phyloP scores from a whole-genome alignment of 2,329 filamentous ascomycete species.

The Clonostachys sp. region DNA sequence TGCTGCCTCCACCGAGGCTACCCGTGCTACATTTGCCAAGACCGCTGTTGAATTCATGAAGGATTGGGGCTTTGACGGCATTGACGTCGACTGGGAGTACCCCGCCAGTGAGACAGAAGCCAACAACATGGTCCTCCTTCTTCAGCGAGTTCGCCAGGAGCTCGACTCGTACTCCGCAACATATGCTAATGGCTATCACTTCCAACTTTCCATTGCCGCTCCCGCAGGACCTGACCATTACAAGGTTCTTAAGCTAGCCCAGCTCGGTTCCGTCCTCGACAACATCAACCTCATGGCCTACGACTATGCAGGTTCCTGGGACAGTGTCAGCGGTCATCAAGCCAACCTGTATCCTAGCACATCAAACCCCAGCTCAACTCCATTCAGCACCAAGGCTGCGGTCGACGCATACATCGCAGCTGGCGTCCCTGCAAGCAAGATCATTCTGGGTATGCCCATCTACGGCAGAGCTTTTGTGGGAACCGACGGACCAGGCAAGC shows the following conservation, averaged over 20 bases:
- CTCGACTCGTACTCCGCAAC: conserved; percentile 42
- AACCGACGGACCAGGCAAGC: conserved; percentile 60
- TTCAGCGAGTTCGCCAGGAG: conserved; percentile 36
- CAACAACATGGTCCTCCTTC: conserved; percentile 36
- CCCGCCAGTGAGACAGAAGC: conserved; percentile 30
- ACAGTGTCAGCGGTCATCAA: conserved; percentile 58
- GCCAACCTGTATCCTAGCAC: conserved; percentile 63
- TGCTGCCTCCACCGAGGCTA: conserved; percentile 57
- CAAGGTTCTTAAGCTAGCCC: conserved; percentile 37
- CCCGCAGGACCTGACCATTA: conserved; percentile 46
- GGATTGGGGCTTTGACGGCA: conserved; percentile 61
- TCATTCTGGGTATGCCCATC: conserved; percentile 75
- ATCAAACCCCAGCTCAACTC: conserved; percentile 53
- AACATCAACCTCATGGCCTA: conserved; percentile 71
- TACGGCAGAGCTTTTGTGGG: conserved; percentile 18
- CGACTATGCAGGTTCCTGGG: conserved; percentile 73
- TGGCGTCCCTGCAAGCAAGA: conserved; percentile 60
- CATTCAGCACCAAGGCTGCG: conserved; percentile 64
- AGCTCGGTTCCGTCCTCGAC: conserved; percentile 46
- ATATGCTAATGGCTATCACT: conserved; percentile 41
- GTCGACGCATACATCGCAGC: conserved; percentile 60
- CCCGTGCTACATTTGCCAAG: conserved; percentile 63
- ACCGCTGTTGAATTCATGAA: conserved; percentile 66
- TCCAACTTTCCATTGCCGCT: conserved; percentile 48
- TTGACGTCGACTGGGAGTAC: conserved; percentile 37